Evolutionary conservation across 2,329 filamentous ascomycete species (phyloP).

Genomic region (Fusarium brachygibbosum): DNA sequence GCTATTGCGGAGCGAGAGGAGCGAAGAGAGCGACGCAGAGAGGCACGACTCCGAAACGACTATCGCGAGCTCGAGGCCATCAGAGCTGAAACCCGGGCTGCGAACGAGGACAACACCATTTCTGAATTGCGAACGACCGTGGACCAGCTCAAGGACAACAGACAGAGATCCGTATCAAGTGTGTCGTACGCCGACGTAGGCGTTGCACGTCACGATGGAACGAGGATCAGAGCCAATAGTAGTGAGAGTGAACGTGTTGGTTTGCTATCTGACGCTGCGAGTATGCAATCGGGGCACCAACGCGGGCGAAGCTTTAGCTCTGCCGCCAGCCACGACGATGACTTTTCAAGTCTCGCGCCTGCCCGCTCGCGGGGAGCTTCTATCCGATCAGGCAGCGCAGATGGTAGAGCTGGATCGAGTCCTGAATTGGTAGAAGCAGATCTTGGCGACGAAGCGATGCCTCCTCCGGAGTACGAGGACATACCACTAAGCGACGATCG

Average conservation of each 20-base stretch:
- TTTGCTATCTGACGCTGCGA: constrained; percentile 78
- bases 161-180: constrained; percentile 77
- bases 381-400: constrained; percentile 55
- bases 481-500: constrained; percentile 60
- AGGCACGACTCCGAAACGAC: constrained; percentile 81
- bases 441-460: constrained; percentile 62
- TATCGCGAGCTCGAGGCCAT: constrained; percentile 75
- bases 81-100: constrained; percentile 67
- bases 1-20: constrained; percentile 84
- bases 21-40: constrained; percentile 75
- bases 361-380: constrained; percentile 60
- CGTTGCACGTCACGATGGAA: constrained; percentile 82
- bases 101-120: constrained; percentile 64
- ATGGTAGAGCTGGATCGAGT: constrained; percentile 62
- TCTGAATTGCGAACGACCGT: constrained; percentile 69
- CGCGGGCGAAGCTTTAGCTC: constrained; percentile 61
- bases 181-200: constrained; percentile 84
- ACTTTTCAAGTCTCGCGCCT: constrained; percentile 57
- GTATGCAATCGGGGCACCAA: constrained; percentile 63
- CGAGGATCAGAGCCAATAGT: constrained; percentile 79
- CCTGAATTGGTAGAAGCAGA: constrained; percentile 67
- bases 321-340: constrained; percentile 66
- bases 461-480: constrained; percentile 69
- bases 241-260: constrained; percentile 79
- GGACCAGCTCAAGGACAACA: constrained; percentile 68